These are phyloP conservation scores for Meyerozyma guilliermondii DNA, from an alignment of 1,139 yeast species.

Conservation along the genomic window DNA sequence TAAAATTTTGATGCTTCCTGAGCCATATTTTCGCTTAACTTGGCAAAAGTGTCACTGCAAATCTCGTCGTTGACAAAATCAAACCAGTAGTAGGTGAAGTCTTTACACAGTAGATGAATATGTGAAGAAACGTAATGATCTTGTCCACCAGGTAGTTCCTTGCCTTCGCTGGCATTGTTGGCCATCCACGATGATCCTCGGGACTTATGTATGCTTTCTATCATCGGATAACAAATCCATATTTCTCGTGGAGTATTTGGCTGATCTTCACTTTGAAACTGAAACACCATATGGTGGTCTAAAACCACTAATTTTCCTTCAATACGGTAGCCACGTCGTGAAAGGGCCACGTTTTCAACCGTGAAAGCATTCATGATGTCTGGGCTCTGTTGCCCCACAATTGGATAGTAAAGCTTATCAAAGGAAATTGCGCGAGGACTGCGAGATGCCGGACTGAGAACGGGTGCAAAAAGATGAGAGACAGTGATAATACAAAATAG, in stretches of 20 bases:
- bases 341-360: slow-evolving; percentile 64
- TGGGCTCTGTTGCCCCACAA: neutral
- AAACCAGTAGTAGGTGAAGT: slow-evolving; percentile 79
- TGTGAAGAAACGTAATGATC: slow-evolving; percentile 47
- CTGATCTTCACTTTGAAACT: slow-evolving; percentile 20
- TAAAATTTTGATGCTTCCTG: slow-evolving; percentile 32
- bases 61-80: slow-evolving; percentile 59
- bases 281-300: slow-evolving; percentile 82
- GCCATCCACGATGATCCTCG: slow-evolving; percentile 43
- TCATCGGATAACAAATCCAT: slow-evolving; percentile 92
- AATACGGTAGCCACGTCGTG: slow-evolving; percentile 62
- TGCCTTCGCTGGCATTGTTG: slow-evolving; percentile 6
- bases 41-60: slow-evolving; percentile 69
- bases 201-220: slow-evolving; percentile 60
- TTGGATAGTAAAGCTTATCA: neutral
- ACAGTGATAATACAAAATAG: no score
- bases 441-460: neutral
- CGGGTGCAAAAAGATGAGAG: slow-evolving; percentile 1
- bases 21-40: slow-evolving; percentile 59
- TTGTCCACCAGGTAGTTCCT: slow-evolving; percentile 4
- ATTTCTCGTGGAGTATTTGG: slow-evolving; percentile 48
- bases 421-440: neutral
- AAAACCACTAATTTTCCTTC: slow-evolving; percentile 75
- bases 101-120: slow-evolving; percentile 74
- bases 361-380: slow-evolving; percentile 20